These are phyloP conservation scores for Panicum hallii DNA, from an alignment of 202 grass and related monocot genomes.

Conservation along the genomic window DNA sequence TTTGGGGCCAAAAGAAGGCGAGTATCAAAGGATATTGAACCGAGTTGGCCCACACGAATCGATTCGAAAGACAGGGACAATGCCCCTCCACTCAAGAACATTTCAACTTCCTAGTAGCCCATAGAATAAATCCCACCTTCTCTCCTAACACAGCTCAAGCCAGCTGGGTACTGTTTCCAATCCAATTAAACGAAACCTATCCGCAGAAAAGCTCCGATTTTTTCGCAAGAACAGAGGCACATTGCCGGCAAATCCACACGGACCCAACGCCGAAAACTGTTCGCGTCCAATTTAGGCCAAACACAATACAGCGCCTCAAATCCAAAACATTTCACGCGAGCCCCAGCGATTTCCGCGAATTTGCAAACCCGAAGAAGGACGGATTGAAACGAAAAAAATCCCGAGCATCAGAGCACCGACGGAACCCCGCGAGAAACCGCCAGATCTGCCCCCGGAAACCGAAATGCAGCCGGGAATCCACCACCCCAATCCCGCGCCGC, in stretches of 20 bases:
- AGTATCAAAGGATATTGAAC: not conserved
- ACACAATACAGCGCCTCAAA: not conserved
- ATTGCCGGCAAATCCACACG: slow-evolving; percentile 12
- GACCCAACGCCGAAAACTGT: not conserved
- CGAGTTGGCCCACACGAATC: not conserved
- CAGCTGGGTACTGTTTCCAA: not conserved
- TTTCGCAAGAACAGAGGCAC: not conserved
- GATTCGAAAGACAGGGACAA: not conserved
- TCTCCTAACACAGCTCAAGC: not conserved
- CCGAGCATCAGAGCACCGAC: not conserved
- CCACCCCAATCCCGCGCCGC: not conserved
- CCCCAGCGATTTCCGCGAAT: not conserved
- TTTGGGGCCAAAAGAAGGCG: not conserved
- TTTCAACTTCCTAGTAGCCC: not conserved
- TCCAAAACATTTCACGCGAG: not conserved
- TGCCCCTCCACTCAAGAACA: not conserved
- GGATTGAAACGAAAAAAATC: not conserved
- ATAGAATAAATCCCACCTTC: not conserved
- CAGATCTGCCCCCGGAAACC: slow-evolving; percentile 35
- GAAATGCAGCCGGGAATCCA: not conserved
- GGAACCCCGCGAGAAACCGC: not conserved
- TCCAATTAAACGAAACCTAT: not conserved
- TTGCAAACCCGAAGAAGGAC: not conserved
- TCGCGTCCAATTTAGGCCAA: not conserved
- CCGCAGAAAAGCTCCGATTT: not conserved